Conservation (phyloP, 2,329 filamentous ascomycete genomes). For the Verruconis gallopava region DNA sequence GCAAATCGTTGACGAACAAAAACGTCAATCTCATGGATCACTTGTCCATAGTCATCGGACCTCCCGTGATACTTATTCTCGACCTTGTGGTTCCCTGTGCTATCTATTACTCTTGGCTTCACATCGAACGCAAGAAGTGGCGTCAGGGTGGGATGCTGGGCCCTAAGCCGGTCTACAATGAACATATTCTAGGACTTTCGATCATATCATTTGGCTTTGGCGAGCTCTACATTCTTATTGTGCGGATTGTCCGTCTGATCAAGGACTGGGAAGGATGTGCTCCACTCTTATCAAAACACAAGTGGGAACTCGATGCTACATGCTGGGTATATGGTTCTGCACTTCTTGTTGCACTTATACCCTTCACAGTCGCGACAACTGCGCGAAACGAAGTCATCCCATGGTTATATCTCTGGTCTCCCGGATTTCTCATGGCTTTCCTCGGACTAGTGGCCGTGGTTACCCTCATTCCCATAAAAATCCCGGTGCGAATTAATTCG, state of each 20-base stretch:
- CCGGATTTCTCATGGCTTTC: conserved; percentile 20
- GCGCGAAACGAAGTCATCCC: conserved; percentile 16
- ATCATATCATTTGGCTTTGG: conserved; percentile 20
- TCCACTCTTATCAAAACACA: conserved; percentile 17
- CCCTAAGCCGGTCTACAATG: conserved; percentile 15
- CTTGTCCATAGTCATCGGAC: conserved; percentile 18
- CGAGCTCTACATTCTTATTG: conserved; percentile 20
- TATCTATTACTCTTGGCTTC: conserved; percentile 21
- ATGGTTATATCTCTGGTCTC: conserved; percentile 19
- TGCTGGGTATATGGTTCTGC: conserved; percentile 20
- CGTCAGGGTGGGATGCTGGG: conserved; percentile 3
- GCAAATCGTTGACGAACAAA: conserved; percentile 15
- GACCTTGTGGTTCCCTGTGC: conserved; percentile 20
- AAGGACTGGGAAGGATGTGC: conserved; percentile 18
- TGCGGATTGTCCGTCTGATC: conserved; percentile 17
- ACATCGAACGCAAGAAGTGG: conserved; percentile 13
- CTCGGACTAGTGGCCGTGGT: conserved; percentile 18
- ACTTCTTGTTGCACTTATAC: conserved; percentile 18
- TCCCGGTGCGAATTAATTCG: conserved; percentile 21
- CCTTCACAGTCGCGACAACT: conserved; percentile 15
- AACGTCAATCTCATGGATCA: conserved; percentile 16
- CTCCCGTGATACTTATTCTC: conserved; percentile 19
- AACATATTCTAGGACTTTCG: conserved; percentile 19
- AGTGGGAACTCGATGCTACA: conserved; percentile 21
- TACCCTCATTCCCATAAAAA: conserved; percentile 18